Base-by-base conservation (phyloP, 768 basidiomycete species). In the Auriscalpium orientale region DNA sequence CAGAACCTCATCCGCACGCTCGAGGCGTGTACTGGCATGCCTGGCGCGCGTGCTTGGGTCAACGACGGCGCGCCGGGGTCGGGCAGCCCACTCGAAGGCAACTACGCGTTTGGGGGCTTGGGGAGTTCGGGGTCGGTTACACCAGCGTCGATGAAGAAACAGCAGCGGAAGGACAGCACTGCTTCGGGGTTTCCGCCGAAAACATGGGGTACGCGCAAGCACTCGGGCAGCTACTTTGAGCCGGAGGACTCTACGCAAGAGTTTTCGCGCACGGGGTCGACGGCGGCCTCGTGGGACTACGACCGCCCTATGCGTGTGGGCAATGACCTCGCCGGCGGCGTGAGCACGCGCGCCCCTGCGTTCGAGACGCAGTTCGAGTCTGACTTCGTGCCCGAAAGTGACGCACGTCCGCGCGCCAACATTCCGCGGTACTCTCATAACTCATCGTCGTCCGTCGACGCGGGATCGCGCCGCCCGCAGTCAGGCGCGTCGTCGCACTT, bases 1-100 rank as follows among this genome's bases (percentile, higher is more conserved):
- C 69, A 76, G n/a, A 67, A 76, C 2, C 76, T 99, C 22, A 84
- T 91, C 56, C 79, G 81, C 54, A 85, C 87, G 2, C 75, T 99
- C 40, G 83, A 91, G 51, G 68, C 78, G 10, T 85, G 85, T 60
- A 87, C 87, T 3, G 82, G 86, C 20, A 67, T 85, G 64, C 87
- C 89, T 0, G 85, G 83, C 15, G 78, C 75, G 52, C 76, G 82
- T 22, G 72, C 73, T 49, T 95, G 91, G 91, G 68, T 89, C 1
- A 62, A 77, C 18, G 81, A 90, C 55, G 66, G 66, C 10, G 66
- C 66, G 46, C 70, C 65, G 20, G 68, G 70, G 13, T 55, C 65
- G 10, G 72, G 73, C 10, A 44, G 56, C 8, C 48, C 59, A 37
- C 22, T 16, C 6, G 62, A 62, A 18, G 61, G 56, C 15, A 63